A percentile compares a stretch with the other conserved stretches of the same genome.
These are phyloP conservation scores for Chytridiales sp. DNA, from an alignment of 371 early-diverging fungal genomes.

Conservation along the genomic window DNA sequence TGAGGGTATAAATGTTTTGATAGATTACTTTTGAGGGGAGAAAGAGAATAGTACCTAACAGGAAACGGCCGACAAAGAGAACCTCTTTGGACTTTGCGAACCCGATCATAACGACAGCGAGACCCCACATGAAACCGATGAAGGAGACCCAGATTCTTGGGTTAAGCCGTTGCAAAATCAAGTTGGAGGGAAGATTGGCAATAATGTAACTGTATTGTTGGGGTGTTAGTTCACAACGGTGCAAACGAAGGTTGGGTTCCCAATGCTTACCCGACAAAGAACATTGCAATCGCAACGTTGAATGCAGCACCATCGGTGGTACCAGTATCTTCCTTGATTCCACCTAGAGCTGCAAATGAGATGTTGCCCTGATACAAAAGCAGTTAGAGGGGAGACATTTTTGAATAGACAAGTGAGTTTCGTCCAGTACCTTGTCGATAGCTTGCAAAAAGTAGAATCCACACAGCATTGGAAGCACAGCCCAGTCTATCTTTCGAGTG, in stretches of 20 bases:
- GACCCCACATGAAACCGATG: slow-evolving; percentile 17
- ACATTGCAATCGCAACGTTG: slow-evolving; percentile 15
- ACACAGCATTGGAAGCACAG: slow-evolving; percentile 13
- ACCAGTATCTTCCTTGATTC: slow-evolving; percentile 14
- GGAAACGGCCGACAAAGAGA: slow-evolving; percentile 6
- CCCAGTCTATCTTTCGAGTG: slow-evolving; percentile 17
- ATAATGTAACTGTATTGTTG: no score
- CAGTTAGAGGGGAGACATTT: no score
- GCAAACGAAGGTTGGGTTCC: no score
- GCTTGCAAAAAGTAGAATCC: slow-evolving; percentile 22
- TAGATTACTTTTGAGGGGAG: no score
- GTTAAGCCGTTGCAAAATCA: background rate
- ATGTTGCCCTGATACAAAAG: no score
- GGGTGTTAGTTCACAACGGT: no score
- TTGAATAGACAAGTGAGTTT: no score
- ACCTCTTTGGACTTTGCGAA: slow-evolving; percentile 4
- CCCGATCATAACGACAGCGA: slow-evolving; percentile 1
- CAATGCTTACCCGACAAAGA: slow-evolving; percentile 11
- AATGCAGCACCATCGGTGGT: slow-evolving; percentile 4
- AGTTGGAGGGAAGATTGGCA: background rate
- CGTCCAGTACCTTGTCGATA: slow-evolving; percentile 22
- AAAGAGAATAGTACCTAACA: slow-evolving; percentile 10
- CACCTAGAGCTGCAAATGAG: slow-evolving; percentile 6
- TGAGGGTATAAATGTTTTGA: no score
- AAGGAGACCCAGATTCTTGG: slow-evolving; percentile 13